Evolutionary conservation across 2,329 filamentous ascomycete species (phyloP).

Genomic region (Trichoderma asperellum): DNA sequence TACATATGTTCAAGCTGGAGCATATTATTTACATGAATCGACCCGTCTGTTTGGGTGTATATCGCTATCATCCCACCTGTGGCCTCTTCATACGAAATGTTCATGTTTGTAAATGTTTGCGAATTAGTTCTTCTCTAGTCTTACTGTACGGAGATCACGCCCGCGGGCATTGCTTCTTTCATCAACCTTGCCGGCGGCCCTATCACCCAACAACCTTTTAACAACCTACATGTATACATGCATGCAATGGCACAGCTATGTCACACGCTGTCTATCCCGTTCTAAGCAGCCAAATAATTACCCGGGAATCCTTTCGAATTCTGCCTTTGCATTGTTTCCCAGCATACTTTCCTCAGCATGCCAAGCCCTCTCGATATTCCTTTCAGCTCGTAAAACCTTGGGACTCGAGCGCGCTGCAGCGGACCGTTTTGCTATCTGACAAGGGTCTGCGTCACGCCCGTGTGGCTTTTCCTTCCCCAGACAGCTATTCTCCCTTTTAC

Average conservation of each 20-base stretch:
- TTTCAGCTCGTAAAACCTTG: not conserved
- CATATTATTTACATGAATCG: not conserved
- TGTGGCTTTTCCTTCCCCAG: not conserved
- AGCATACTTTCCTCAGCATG: not conserved
- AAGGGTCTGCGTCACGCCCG: constrained; percentile 5
- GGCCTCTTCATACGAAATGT: not conserved
- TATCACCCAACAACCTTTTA: not conserved
- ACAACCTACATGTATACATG: not conserved
- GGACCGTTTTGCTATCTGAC: not conserved
- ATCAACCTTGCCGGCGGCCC: not conserved
- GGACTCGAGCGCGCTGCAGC: not conserved
- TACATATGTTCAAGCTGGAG: not conserved
- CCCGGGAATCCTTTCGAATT: not conserved
- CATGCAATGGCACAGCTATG: not conserved
- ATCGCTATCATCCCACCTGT: not conserved
- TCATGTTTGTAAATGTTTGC: not conserved
- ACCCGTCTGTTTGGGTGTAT: not conserved
- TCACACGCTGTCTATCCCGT: not conserved
- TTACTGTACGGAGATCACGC: not conserved
- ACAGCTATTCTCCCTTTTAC: not conserved
- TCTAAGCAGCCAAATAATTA: not conserved
- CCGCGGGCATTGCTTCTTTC: constrained; percentile 4
- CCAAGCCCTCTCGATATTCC: not conserved
- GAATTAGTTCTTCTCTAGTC: not conserved
- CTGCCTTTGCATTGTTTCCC: not conserved